These are phyloP conservation scores for Blepharisma japonicum DNA, from an alignment of 73 alveolate genomes.

Conservation along the genomic window DNA sequence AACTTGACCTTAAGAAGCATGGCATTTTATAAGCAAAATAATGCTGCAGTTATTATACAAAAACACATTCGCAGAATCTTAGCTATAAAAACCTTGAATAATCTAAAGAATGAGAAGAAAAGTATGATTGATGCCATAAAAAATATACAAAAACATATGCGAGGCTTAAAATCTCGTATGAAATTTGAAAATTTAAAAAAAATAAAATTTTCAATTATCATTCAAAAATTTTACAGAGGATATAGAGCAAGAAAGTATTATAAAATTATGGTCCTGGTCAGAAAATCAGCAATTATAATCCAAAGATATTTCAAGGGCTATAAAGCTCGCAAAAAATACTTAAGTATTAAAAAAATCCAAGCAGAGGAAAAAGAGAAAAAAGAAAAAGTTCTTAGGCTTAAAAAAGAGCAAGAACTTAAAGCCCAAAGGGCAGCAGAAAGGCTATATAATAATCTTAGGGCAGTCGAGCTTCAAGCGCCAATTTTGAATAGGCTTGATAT, in stretches of 20 bases:
- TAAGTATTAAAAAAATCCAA: background rate
- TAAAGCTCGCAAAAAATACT: background rate
- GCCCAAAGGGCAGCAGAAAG: background rate
- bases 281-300: background rate
- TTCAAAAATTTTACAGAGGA: conserved; percentile 4
- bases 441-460: background rate
- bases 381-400: background rate
- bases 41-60: background rate
- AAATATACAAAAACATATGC: background rate
- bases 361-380: background rate
- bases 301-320: background rate
- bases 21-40: background rate
- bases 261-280: background rate
- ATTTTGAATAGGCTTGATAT: no score
- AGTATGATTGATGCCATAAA: background rate
- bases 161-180: background rate
- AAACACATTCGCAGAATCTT: background rate
- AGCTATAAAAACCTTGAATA: background rate
- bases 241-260: background rate
- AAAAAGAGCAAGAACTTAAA: conserved; percentile 15
- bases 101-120: background rate
- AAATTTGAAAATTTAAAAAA: background rate
- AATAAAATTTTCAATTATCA: background rate
- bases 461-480: no score
- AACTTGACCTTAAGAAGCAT: background rate